Evolutionary conservation across 306 rosid genomes (phyloP).

Genomic region (Boehmeria nivea): DNA sequence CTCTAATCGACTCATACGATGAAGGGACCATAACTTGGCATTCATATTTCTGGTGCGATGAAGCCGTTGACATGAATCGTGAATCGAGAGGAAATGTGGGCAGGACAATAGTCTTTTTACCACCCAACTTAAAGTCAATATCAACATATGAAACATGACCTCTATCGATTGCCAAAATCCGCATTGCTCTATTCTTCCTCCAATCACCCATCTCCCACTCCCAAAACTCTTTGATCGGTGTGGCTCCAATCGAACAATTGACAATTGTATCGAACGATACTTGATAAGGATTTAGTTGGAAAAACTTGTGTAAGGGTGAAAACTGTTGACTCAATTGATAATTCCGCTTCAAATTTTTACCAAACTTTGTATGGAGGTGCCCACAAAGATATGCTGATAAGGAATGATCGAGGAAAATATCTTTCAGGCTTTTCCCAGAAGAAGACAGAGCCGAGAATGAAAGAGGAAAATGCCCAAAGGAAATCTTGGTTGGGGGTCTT

Average conservation of each 20-base stretch:
- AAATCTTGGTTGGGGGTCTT: constrained; percentile 62
- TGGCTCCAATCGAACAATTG: constrained; percentile 55
- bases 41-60: constrained; percentile 42
- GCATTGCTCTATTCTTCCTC: constrained; percentile 76
- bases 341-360: constrained; percentile 80
- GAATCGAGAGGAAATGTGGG: constrained; percentile 97
- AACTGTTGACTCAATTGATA: constrained; percentile 46
- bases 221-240: constrained; percentile 65
- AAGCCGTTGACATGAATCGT: constrained; percentile 61
- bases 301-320: constrained; percentile 38
- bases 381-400: constrained; percentile 86
- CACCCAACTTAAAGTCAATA: constrained; percentile 59
- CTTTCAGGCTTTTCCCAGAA: constrained; percentile 72
- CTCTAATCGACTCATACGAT: constrained; percentile 63
- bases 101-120: constrained; percentile 46
- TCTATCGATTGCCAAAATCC: constrained; percentile 77
- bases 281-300: constrained; percentile 60
- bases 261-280: constrained; percentile 30
- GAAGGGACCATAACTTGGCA: constrained; percentile 45
- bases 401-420: constrained; percentile 74
- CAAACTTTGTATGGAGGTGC: constrained; percentile 81
- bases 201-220: constrained; percentile 99
- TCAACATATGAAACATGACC: constrained; percentile 76
- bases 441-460: constrained; percentile 66
- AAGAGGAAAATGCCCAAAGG: constrained; percentile 92